Evolutionary conservation across 148 eudicot genomes (phyloP).

Genomic region (Rhododendron ovatum): DNA sequence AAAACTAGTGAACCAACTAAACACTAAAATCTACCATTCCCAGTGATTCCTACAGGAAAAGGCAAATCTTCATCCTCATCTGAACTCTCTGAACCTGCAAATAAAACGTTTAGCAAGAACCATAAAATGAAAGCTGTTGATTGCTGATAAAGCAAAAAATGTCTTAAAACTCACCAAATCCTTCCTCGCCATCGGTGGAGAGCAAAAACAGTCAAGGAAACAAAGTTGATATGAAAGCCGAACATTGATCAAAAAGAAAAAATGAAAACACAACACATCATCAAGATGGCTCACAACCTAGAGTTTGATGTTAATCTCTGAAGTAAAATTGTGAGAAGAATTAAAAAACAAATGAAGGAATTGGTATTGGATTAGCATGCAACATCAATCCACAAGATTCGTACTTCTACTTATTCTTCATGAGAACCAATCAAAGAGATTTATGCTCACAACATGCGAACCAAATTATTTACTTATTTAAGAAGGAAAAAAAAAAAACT

Average conservation of each 20-base stretch:
- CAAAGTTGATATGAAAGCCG: not conserved
- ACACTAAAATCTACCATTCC: slow-evolving; percentile 31
- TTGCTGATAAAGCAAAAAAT: not conserved
- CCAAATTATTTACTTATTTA: not conserved
- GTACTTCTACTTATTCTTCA: not conserved
- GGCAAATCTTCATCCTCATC: slow-evolving; percentile 28
- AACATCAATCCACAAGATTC: not conserved
- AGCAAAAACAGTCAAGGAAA: slow-evolving; percentile 44
- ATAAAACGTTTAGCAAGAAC: not conserved
- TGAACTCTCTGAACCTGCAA: slow-evolving; percentile 14
- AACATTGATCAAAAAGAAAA: not conserved
- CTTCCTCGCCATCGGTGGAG: slow-evolving; percentile 15
- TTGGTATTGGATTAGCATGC: not conserved
- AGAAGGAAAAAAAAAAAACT: not conserved
- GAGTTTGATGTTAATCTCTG: not conserved
- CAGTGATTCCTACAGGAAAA: slow-evolving; percentile 6
- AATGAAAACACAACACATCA: not conserved
- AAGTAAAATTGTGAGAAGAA: not conserved
- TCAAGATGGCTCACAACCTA: not conserved
- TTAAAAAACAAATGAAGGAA: not conserved
- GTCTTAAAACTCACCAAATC: slow-evolving; percentile 25
- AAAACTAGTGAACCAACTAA: not conserved
- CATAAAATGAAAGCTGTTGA: not conserved
- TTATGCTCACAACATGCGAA: not conserved
- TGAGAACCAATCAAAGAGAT: not conserved